Base-by-base conservation (phyloP, 2,329 filamentous ascomycete species). In the Corynespora cassiicola region DNA sequence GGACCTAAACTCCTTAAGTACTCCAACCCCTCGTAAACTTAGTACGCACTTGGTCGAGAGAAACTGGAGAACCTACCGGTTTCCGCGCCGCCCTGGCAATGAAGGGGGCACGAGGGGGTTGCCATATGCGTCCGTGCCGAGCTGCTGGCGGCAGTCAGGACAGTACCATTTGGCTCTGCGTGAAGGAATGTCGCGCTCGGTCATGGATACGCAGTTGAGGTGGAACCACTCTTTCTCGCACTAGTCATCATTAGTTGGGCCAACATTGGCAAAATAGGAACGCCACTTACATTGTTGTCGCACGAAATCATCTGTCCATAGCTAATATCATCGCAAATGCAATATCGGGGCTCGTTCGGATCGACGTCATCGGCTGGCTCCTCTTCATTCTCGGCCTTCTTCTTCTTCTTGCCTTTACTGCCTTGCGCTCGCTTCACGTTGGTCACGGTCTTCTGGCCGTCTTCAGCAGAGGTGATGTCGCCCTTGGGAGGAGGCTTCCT, bases 201-300 rank as follows among this genome's bases (percentile, higher is more conserved):
- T 61, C 49, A 94, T 73, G 5, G 78, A 83, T 5, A 94, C 86
- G 58, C 88, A 94, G 48, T 84, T 82, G 25, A 94, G 76, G 62
- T 94, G 88, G 65, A 92, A 94, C 88, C 88, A 94, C 66, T 92
- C 87, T 47, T 83, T 82, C 54, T 88, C 84, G 70, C 88, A 94
- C 69, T 87, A 73, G 11, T 17, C 4, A n/a, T 14, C 10, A 31
- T 63, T 39, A 60, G 51, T 24, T 15, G 37, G 31, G 56, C 64
- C 47, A 61, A 23, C 6, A 28, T 5, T 38, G 36, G n/a, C 4
- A 11, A 18, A 21, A 16, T 1, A 24, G 14, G 14, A 17, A 4
- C 8, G 8, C 2, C 6, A 44, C 61, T 54, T 68, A 88, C 85
- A 28, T 81, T 75, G 56, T 90, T 90, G 58, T 92, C 88, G 68